Evolutionary conservation across 371 early-diverging fungal species (phyloP).

Genomic region (Rhizomucor pusillus): DNA sequence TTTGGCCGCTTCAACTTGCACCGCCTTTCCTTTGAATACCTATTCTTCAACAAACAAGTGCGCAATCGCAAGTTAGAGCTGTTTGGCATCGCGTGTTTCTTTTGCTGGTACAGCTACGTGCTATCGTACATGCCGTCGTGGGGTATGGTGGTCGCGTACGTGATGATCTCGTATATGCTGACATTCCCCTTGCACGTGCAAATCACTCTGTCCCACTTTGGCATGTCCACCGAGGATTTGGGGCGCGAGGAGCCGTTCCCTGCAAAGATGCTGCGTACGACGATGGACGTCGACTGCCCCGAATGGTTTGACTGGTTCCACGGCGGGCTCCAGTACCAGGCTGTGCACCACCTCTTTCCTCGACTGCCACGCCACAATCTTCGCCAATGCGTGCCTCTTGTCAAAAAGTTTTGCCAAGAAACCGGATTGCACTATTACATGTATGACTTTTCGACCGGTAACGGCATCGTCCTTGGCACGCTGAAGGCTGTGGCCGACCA

Average conservation of each 20-base stretch:
- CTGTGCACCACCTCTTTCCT: conserved; percentile 95
- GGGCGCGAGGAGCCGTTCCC: conserved; percentile 78
- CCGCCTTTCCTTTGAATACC: conserved; percentile 66
- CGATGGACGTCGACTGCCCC: conserved; percentile 97
- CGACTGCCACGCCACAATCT: conserved; percentile 90
- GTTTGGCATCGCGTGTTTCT: conserved; percentile 67
- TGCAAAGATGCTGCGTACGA: conserved; percentile 84
- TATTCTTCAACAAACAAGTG: conserved; percentile 58
- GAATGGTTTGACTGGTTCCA: conserved; percentile 96
- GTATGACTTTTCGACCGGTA: conserved; percentile 72
- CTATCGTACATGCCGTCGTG: conserved; percentile 70
- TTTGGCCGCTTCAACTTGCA: conserved; percentile 95
- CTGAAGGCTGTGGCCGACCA: conserved; percentile 76
- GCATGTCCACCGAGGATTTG: conserved; percentile 86
- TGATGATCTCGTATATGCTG: conserved; percentile 77
- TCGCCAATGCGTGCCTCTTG: conserved; percentile 67
- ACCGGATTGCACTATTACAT: conserved; percentile 66
- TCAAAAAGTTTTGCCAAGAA: conserved; percentile 74
- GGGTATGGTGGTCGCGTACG: conserved; percentile 59
- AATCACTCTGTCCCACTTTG: conserved; percentile 95
- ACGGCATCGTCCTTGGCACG: conserved; percentile 61
- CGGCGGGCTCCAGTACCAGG: conserved; percentile 95
- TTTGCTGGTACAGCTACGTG: conserved; percentile 75
- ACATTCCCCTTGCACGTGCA: conserved; percentile 92
- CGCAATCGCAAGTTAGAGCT: conserved; percentile 77